Evolutionary conservation across 1,284 basidiomycete species (phyloP).

Genomic region (Irpex sp.): DNA sequence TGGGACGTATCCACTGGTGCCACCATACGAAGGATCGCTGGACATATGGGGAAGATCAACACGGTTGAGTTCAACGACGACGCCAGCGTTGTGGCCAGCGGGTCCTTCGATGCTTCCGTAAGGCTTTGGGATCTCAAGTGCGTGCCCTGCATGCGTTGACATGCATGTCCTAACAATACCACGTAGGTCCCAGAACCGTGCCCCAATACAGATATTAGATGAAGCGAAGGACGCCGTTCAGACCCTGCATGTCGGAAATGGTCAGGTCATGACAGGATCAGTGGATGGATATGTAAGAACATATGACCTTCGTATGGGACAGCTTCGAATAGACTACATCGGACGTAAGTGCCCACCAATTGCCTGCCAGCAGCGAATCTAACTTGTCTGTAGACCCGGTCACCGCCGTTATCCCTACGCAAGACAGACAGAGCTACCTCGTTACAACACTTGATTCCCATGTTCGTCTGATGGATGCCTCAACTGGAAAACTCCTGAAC

Average conservation of each 20-base stretch:
- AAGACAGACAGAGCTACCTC: conserved; percentile 75
- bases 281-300: conserved; percentile 90
- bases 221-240: conserved; percentile 92
- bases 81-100: conserved; percentile 81
- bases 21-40: conserved; percentile 78
- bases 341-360: conserved; percentile 60
- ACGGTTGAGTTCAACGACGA: conserved; percentile 88
- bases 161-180: background rate
- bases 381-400: conserved; percentile 63
- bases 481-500: conserved; percentile 83
- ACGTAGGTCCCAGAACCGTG: conserved; percentile 69
- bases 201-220: conserved; percentile 87
- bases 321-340: conserved; percentile 84
- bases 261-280: conserved; percentile 76
- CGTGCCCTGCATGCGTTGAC: conserved; percentile 17
- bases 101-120: conserved; percentile 86
- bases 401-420: conserved; percentile 73
- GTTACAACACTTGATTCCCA: conserved; percentile 83
- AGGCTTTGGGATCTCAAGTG: conserved; percentile 87
- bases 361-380: too few relatives aligned
- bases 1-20: conserved; percentile 94
- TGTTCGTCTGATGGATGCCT: conserved; percentile 82
- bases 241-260: conserved; percentile 61
- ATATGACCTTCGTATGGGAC: conserved; percentile 92
- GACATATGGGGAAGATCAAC: conserved; percentile 89